Percentiles rank a stretch among this genome's conserved stretches.
Conservation (phyloP, 371 early-diverging fungal genomes). For the Mycotypha africana region DNA sequence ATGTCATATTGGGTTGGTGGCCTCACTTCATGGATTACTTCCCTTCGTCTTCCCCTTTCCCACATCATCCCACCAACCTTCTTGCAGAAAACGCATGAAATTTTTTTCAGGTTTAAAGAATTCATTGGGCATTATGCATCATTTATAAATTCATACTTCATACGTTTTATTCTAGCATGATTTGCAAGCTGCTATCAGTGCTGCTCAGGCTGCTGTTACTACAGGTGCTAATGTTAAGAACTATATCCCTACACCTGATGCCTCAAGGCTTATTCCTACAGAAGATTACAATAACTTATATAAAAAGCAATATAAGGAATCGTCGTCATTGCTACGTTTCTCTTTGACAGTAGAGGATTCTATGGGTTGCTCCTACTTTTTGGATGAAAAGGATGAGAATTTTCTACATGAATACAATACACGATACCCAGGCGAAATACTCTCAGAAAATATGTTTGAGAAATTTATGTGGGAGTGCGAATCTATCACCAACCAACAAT, state of each 20-base stretch:
- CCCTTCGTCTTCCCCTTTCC: too few species aligned
- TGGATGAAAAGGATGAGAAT: slow-evolving; percentile 81
- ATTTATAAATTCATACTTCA: neutral
- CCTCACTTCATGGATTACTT: too few species aligned
- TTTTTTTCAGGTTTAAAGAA: too few species aligned
- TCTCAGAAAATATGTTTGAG: slow-evolving; percentile 78
- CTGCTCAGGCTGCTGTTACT: slow-evolving; percentile 65
- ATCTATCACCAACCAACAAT: slow-evolving; percentile 44
- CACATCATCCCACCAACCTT: too few species aligned
- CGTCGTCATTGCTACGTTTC: slow-evolving; percentile 76
- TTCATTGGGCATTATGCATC: too few species aligned
- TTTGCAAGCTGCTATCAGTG: slow-evolving; percentile 88
- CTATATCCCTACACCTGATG: slow-evolving; percentile 95
- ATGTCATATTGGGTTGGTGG: too few species aligned
- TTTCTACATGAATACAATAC: slow-evolving; percentile 61
- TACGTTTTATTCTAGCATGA: slow-evolving; percentile 52
- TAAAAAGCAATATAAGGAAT: slow-evolving; percentile 60
- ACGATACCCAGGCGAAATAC: slow-evolving; percentile 17
- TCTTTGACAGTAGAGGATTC: slow-evolving; percentile 83
- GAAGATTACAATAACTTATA: slow-evolving; percentile 68
- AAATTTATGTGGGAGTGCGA: slow-evolving; percentile 76
- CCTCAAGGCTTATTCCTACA: slow-evolving; percentile 56
- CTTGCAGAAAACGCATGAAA: too few species aligned
- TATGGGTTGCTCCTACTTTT: slow-evolving; percentile 81
- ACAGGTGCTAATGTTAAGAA: slow-evolving; percentile 49